phyloP scores from a whole-genome alignment of 177 flowering plant genomes.

The Vitis hybrid region DNA sequence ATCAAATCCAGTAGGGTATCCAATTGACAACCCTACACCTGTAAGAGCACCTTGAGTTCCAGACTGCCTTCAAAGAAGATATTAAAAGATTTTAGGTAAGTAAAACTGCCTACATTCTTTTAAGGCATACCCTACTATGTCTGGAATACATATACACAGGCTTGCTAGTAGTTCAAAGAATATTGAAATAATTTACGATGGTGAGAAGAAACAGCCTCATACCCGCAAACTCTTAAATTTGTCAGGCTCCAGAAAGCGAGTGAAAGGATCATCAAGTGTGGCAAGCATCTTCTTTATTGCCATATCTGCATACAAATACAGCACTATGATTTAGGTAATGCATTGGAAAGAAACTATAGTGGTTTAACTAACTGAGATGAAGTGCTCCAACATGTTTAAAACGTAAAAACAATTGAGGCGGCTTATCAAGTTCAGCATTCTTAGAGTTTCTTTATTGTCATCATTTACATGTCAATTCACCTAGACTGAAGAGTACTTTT shows the following conservation, averaged over 20 bases:
- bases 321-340: conserved; percentile 9
- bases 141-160: not conserved
- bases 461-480: not conserved
- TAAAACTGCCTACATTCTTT: not conserved
- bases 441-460: not conserved
- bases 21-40: conserved; percentile 94
- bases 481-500: not conserved
- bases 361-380: not conserved
- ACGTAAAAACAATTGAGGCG: not conserved
- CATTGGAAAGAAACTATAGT: conserved; percentile 1
- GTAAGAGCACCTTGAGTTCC: conserved; percentile 96
- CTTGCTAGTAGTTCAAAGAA: not conserved
- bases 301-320: conserved; percentile 44
- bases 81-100: conserved; percentile 1
- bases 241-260: conserved; percentile 92
- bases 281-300: conserved; percentile 97
- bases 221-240: conserved; percentile 87
- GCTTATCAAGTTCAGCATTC: not conserved
- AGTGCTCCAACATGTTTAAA: not conserved
- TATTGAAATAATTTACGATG: conserved; percentile 2
- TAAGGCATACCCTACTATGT: not conserved
- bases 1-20: conserved; percentile 61
- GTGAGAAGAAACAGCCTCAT: conserved; percentile 28
- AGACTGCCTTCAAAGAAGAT: conserved; percentile 88
- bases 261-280: conserved; percentile 90